Evolutionary conservation across 768 basidiomycete genomes (phyloP), one percentile per base, ranked within the genome.

Genomic region (Termitomyces sp.): DNA sequence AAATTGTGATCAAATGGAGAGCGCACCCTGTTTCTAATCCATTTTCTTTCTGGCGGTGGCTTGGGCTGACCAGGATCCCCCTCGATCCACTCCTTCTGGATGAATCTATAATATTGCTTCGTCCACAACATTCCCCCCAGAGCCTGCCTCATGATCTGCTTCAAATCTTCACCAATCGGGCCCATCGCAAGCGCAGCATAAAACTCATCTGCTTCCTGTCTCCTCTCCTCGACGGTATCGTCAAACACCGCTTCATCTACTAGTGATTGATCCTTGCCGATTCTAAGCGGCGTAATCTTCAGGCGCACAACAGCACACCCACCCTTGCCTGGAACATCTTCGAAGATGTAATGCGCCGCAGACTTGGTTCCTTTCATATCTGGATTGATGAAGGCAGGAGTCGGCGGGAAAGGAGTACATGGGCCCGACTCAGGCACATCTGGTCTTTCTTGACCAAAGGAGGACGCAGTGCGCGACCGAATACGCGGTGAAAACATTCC

Each of bases 71-170:
- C 88, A 3, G 94, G 88, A 73, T 99, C 97, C 29, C 97, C 97
- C 56, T 92, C 85, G 48, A 96, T 79, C 97, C 97, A 99, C 57
- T 96, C 90, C 65, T 90, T 89, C 70, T 98, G 95, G 56, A 98
- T 85, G 71, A 98, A 98, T 67, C 90, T 81, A 74, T 98, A 99
- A 70, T 85, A 92, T 66, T 98, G 97, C 74, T 98, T 99, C 43
- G 91, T 94, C 96, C 97, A 98, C 50, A 99, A 73, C 97, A 99
- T 98, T 11, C 97, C 97, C 20, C 85, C 85, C 46, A 99, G 73
- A 20, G 95, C 97, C 72, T 98, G 97, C 58, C 97, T 79, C 92
- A 92, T 97, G 61, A 99, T 89, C 69, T 96, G 95, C 68, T 85
- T 87, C 63, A 98, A 73, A 72, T 99, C 97, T 55, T 97, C 93